phyloP scores from a whole-genome alignment of 768 basidiomycete genomes.

The Russula earlei region DNA sequence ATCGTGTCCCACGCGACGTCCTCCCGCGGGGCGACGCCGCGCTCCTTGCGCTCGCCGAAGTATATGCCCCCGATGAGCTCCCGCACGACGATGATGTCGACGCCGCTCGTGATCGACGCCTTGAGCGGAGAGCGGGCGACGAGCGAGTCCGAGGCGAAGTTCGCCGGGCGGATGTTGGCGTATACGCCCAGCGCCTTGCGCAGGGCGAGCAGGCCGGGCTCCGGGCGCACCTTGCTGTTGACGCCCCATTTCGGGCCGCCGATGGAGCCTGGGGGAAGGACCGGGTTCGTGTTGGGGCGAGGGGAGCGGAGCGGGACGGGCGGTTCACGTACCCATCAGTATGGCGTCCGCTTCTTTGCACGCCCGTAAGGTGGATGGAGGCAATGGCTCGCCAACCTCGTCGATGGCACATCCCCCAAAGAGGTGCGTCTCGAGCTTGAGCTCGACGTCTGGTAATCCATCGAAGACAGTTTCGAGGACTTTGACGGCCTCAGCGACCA shows the following conservation, averaged over 20 bases:
- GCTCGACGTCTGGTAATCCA: slow-evolving; percentile 51
- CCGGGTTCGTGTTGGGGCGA: not conserved
- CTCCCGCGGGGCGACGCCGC: slow-evolving; percentile 51
- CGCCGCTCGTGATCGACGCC: slow-evolving; percentile 69
- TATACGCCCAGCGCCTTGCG: slow-evolving; percentile 92
- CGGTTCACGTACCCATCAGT: slow-evolving; percentile 65
- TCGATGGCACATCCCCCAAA: slow-evolving; percentile 96
- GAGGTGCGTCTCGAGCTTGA: slow-evolving; percentile 63
- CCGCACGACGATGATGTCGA: slow-evolving; percentile 88
- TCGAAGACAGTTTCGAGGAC: slow-evolving; percentile 68
- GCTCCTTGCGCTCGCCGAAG: slow-evolving; percentile 90
- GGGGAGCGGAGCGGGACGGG: not conserved
- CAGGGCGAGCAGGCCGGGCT: slow-evolving; percentile 78
- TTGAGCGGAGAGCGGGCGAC: slow-evolving; percentile 84
- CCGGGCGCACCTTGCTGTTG: slow-evolving; percentile 78
- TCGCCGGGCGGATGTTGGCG: slow-evolving; percentile 96
- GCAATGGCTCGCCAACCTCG: slow-evolving; percentile 73
- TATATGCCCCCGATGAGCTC: slow-evolving; percentile 96
- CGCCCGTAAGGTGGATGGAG: slow-evolving; percentile 74
- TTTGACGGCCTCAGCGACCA: slow-evolving; percentile 74
- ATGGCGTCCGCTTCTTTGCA: slow-evolving; percentile 94
- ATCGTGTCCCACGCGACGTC: slow-evolving; percentile 86
- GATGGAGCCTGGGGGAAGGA: slow-evolving; percentile 59
- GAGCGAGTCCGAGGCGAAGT: slow-evolving; percentile 87
- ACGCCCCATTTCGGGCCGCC: slow-evolving; percentile 99